Base-by-base conservation (phyloP, 805 yeast genomes). In the Cyberlindnera maritima region DNA sequence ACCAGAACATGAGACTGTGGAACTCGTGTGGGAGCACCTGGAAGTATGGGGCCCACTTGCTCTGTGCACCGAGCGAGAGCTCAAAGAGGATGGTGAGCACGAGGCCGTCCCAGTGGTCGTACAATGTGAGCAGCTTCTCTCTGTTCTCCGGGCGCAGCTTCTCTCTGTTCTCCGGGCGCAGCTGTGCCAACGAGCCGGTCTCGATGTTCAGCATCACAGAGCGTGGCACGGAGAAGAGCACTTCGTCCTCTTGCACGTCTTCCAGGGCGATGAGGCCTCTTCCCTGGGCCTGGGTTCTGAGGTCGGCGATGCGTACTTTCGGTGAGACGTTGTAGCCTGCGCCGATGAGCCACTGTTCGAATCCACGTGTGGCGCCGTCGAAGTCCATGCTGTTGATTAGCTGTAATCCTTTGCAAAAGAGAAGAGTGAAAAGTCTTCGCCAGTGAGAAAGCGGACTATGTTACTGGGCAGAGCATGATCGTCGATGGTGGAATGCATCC, bases 1-100 rank as follows among this genome's bases (percentile, higher is more conserved):
- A 51, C 98, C 99, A 92, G 59, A 81, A 88, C 80, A 90, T 86
- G 48, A 90, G 75, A 31, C 83, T 83, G 58, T 82, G 75, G 64
- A 85, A 80, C 14, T 59, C 52, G 3, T 55, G 60, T 0, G 98
- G 98, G 35, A 92, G 70, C 0, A 91, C 79, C 18, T 77, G 68
- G 47, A 90, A 79, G 63, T 92, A 92, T 1, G 80, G 74, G 43
- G 61, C 63, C 96, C 97, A 92, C 28, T 65, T 68, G 35, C 88
- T 78, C 4, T 66, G 49, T 1, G 64, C 66, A 4, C 74, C 72
- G 29, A 75, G 56, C 36, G 70, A 67, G 42, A 75, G 61, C 56
- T 87, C 95, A 56, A 80, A 83, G 41, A 83, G 67, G 53, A 92
- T 70, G 15, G 83, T 74, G 34, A 88, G 60, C 36, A 91, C 83